These are phyloP conservation scores for Ustilaginoidea virens DNA, from an alignment of 2,329 filamentous ascomycete species.

Conservation along the genomic window DNA sequence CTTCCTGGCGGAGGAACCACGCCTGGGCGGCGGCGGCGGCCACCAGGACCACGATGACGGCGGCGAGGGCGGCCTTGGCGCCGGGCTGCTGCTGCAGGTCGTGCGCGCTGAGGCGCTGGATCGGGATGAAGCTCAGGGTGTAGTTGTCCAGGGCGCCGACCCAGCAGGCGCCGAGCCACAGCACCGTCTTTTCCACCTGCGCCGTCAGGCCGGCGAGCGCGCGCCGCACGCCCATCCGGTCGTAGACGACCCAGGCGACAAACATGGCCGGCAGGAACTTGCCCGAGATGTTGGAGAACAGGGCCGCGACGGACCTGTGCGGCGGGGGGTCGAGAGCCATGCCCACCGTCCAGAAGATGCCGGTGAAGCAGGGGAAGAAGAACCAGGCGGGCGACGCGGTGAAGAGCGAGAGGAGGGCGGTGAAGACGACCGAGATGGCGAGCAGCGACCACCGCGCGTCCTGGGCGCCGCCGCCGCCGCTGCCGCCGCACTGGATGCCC, in stretches of 20 bases:
- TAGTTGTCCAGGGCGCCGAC: constrained; percentile 87
- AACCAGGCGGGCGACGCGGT: constrained; percentile 66
- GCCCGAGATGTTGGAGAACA: constrained; percentile 65
- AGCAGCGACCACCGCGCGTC: constrained; percentile 79
- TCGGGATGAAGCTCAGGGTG: constrained; percentile 86
- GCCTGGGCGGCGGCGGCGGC: constrained; percentile 59
- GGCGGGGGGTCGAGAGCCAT: constrained; percentile 77
- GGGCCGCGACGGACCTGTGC: constrained; percentile 46
- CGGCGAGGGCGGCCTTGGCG: constrained; percentile 64
- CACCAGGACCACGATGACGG: constrained; percentile 58
- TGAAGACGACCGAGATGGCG: constrained; percentile 66
- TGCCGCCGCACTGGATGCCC: constrained; percentile 47
- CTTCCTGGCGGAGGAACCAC: constrained; percentile 76
- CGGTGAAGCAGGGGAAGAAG: constrained; percentile 70
- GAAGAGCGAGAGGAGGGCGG: constrained; percentile 63
- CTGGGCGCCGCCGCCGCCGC: too few species aligned
- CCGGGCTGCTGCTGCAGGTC: constrained; percentile 83
- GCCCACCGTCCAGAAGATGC: constrained; percentile 79
- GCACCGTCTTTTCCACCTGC: constrained; percentile 75
- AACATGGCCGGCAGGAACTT: constrained; percentile 81
- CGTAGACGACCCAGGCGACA: constrained; percentile 74
- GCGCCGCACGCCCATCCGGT: constrained; percentile 62
- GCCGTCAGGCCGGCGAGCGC: constrained; percentile 59
- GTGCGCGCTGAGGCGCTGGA: constrained; percentile 78
- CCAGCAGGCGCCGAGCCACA: constrained; percentile 87